A percentile compares a stretch with the other conserved stretches of the same genome.
Evolutionary conservation across 2,329 filamentous ascomycete species (phyloP).

Genomic region (Cladosporium sp.): DNA sequence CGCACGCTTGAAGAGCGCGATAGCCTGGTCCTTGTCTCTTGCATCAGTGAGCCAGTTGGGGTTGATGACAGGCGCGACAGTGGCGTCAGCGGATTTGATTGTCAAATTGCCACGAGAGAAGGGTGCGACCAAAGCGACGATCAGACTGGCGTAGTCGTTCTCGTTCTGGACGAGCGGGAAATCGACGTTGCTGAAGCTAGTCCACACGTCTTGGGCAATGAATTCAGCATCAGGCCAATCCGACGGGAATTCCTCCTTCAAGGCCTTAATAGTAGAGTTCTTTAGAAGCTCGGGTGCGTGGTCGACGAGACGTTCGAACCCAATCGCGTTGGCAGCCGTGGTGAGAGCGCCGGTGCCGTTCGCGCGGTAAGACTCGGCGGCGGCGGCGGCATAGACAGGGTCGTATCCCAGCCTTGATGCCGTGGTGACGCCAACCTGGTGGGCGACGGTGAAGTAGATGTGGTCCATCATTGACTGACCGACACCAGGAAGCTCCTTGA

Average conservation of each 20-base stretch:
- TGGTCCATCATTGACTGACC: conserved; percentile 26
- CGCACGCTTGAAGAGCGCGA: conserved; percentile 31
- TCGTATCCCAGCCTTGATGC: conserved; percentile 1
- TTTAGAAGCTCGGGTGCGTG: conserved; percentile 11
- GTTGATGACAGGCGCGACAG: conserved; percentile 30
- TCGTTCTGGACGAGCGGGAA: conserved; percentile 22
- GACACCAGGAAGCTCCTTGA: conserved; percentile 25
- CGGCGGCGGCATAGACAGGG: background rate
- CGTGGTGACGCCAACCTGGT: background rate
- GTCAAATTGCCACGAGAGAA: conserved; percentile 35
- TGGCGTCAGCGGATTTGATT: conserved; percentile 26
- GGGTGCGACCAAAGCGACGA: conserved; percentile 30
- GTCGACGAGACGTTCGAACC: background rate
- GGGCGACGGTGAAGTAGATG: conserved; percentile 19
- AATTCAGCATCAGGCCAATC: conserved; percentile 35
- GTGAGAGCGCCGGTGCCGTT: conserved; percentile 2
- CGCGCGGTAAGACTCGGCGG: background rate
- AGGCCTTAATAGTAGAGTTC: conserved; percentile 11
- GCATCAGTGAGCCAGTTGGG: conserved; percentile 34
- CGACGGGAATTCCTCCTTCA: conserved; percentile 21
- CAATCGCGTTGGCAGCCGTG: background rate
- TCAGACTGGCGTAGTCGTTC: conserved; percentile 31
- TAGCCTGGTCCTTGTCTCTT: conserved; percentile 29
- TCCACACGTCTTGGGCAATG: conserved; percentile 10
- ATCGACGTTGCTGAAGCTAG: conserved; percentile 18